Conservation (phyloP, 192 early-diverging fungal genomes). For the Funneliformis mosseae region DNA sequence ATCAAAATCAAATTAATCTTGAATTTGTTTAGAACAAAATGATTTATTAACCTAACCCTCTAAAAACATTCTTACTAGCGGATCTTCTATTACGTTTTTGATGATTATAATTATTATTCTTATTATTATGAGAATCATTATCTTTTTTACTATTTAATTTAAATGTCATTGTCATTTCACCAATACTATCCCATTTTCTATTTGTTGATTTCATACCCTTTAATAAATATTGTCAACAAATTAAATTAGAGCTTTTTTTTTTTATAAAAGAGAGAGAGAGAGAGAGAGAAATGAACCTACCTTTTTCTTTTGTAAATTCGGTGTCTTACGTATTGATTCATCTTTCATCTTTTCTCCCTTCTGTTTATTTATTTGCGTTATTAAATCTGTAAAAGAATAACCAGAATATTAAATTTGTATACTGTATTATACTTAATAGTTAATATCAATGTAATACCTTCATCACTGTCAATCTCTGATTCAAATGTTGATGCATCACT, state of each 20-base stretch:
- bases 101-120: not conserved
- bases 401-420: not conserved
- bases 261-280: not conserved
- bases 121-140: not conserved
- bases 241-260: not conserved
- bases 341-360: not conserved
- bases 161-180: constrained; percentile 53
- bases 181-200: constrained; percentile 36
- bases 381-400: constrained; percentile 5
- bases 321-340: not conserved
- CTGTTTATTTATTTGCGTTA: constrained; percentile 1
- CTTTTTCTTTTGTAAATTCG: constrained; percentile 15
- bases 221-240: not conserved
- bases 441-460: constrained; percentile 28
- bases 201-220: not conserved
- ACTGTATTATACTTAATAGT: not conserved
- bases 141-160: constrained; percentile 38
- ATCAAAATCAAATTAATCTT: too few species aligned
- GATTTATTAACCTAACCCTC: constrained; percentile 19
- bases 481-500: constrained; percentile 17
- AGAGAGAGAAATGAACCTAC: constrained; percentile 6
- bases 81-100: constrained; percentile 29
- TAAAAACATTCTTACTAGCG: constrained; percentile 40
- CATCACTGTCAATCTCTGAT: constrained; percentile 45
- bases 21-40: not conserved